A percentile compares a stretch with the other conserved stretches of the same genome.
These are phyloP conservation scores for Rhizopus sp. DNA, from an alignment of 371 early-diverging fungal species.

Conservation along the genomic window DNA sequence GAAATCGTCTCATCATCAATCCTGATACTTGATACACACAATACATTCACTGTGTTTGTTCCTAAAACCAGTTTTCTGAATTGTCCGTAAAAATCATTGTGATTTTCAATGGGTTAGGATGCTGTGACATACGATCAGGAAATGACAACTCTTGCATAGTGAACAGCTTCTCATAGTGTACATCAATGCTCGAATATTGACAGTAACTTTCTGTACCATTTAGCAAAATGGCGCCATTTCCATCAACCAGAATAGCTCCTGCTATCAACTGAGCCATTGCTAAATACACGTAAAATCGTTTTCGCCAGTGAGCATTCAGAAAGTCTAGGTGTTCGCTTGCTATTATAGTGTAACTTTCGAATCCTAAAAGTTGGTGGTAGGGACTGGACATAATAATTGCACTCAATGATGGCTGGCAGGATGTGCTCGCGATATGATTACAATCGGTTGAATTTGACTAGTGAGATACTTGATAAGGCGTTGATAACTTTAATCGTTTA, in stretches of 20 bases:
- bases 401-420: conserved; percentile 1
- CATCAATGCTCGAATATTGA: conserved; percentile 7
- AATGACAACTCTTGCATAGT: too few species aligned
- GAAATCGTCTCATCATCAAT: too few species aligned
- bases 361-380: conserved; percentile 2
- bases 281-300: conserved; percentile 4
- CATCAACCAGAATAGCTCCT: conserved; percentile 8
- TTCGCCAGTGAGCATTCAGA: conserved; percentile 10
- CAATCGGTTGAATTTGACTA: neutral
- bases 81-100: too few species aligned
- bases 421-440: conserved; percentile 1
- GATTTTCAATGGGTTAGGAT: too few species aligned
- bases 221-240: conserved; percentile 5
- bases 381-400: conserved; percentile 2
- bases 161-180: neutral
- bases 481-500: conserved; percentile 6
- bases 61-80: too few species aligned
- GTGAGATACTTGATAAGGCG: conserved; percentile 1
- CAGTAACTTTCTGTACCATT: conserved; percentile 9
- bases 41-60: too few species aligned
- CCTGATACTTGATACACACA: too few species aligned
- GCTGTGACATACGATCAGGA: too few species aligned
- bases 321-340: conserved; percentile 1
- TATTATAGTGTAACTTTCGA: conserved; percentile 2
- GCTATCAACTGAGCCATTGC: conserved; percentile 3